A percentile compares a stretch with the other conserved stretches of the same genome.
These are phyloP conservation scores for Sporisorium exsertum DNA, from an alignment of 1,284 basidiomycete species.

Conservation along the genomic window DNA sequence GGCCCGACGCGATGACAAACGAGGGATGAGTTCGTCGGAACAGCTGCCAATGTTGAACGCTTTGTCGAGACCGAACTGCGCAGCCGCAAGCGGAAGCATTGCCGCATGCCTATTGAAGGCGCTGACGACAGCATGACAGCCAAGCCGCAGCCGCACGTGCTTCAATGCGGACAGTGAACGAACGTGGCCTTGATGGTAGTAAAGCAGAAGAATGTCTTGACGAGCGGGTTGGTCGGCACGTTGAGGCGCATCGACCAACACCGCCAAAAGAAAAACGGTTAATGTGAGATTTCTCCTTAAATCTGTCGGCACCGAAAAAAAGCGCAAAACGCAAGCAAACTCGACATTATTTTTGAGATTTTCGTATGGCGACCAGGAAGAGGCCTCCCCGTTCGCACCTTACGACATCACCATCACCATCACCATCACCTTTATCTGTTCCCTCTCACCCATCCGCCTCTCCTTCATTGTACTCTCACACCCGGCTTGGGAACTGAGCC, in stretches of 20 bases:
- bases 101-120: slow-evolving; percentile 21
- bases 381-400: slow-evolving; percentile 7
- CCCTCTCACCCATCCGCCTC: neutral
- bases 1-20: neutral
- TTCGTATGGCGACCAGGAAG: slow-evolving; percentile 11
- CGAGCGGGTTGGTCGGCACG: neutral
- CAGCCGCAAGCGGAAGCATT: slow-evolving; percentile 22
- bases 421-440: neutral
- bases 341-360: slow-evolving; percentile 36
- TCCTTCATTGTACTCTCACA: neutral
- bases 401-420: slow-evolving; percentile 35
- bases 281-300: slow-evolving; percentile 15
- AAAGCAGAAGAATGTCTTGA: neutral
- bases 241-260: neutral
- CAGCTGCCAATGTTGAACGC: neutral
- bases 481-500: neutral
- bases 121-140: slow-evolving; percentile 20
- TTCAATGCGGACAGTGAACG: neutral
- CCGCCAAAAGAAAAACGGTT: neutral
- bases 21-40: neutral
- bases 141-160: neutral
- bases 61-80: slow-evolving; percentile 3
- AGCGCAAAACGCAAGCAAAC: slow-evolving; percentile 19
- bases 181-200: neutral
- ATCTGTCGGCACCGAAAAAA: slow-evolving; percentile 28